Conservation (phyloP, 179 eudicot genomes). For the Beta lomatogona region DNA sequence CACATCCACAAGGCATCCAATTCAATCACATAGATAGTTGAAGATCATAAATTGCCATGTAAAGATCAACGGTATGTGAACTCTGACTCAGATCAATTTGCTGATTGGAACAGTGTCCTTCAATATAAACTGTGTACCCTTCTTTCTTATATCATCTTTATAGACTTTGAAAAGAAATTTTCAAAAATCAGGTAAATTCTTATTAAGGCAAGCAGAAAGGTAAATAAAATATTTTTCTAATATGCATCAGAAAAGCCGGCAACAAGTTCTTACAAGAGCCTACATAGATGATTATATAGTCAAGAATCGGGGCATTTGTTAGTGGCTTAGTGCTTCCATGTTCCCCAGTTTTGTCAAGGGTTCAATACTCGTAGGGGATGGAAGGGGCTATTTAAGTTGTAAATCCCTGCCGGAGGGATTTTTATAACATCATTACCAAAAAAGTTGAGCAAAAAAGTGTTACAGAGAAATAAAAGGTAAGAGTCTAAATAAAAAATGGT, state of each 20-base stretch:
- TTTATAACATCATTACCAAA: too few relatives aligned
- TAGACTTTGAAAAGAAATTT: too few relatives aligned
- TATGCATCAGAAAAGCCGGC: neutral
- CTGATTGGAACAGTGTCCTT: neutral
- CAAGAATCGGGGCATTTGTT: neutral
- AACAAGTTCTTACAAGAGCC: too few relatives aligned
- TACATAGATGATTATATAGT: neutral
- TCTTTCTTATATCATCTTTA: neutral
- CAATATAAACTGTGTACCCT: neutral
- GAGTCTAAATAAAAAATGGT: too few relatives aligned
- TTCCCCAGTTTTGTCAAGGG: neutral
- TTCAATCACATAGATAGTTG: neutral
- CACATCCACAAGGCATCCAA: neutral
- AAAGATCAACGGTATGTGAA: neutral
- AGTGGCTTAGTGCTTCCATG: neutral
- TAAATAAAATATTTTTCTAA: neutral
- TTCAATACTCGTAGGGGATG: neutral
- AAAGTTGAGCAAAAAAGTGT: too few relatives aligned
- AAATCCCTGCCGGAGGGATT: neutral
- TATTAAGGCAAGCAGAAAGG: neutral
- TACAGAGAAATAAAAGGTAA: too few relatives aligned
- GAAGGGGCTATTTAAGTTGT: neutral
- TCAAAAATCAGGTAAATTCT: neutral
- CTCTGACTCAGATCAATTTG: neutral
- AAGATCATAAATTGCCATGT: neutral